A percentile compares a stretch with the other conserved stretches of the same genome.
Conservation (phyloP, 805 yeast species). For the Hanseniaspora singularis region DNA sequence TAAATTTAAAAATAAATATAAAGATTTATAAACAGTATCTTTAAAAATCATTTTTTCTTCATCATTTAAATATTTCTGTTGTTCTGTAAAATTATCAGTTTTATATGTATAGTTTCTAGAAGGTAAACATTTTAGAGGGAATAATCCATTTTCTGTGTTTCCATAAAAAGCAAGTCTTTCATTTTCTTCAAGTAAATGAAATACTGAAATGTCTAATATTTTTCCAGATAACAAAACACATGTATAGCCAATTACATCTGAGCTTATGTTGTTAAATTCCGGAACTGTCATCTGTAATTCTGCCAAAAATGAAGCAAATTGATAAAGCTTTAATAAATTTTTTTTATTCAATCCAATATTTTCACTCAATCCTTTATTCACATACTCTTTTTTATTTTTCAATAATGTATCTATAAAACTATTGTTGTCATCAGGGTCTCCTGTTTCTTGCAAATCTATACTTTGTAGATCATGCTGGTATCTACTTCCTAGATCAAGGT, state of each 20-base stretch:
- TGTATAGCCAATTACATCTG: conserved; percentile 38
- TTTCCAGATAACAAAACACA: conserved; percentile 42
- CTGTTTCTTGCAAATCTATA: too few species aligned
- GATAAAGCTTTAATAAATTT: conserved; percentile 7
- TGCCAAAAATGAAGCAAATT: conserved; percentile 39
- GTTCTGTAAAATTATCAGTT: too few species aligned
- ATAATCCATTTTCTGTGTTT: too few species aligned
- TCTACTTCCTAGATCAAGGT: too few species aligned
- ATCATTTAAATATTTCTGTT: too few species aligned
- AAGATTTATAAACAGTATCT: conserved; percentile 11
- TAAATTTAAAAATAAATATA: conserved; percentile 13
- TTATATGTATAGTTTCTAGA: too few species aligned
- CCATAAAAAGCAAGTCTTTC: too few species aligned
- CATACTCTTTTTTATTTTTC: conserved; percentile 13
- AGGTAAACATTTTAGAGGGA: too few species aligned
- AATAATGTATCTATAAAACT: too few species aligned
- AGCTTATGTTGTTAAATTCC: conserved; percentile 35
- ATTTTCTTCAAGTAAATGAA: too few species aligned
- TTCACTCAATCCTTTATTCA: conserved; percentile 17
- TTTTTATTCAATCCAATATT: conserved; percentile 1
- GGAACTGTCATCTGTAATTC: conserved; percentile 43
- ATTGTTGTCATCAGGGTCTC: too few species aligned
- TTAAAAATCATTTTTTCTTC: neutral
- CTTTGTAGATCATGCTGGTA: too few species aligned
- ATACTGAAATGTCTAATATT: conserved; percentile 30